Percentiles rank a stretch among this genome's conserved stretches.
Evolutionary conservation across 2,329 filamentous ascomycete species (phyloP).

Genomic region (Parascedosporium putredinis): DNA sequence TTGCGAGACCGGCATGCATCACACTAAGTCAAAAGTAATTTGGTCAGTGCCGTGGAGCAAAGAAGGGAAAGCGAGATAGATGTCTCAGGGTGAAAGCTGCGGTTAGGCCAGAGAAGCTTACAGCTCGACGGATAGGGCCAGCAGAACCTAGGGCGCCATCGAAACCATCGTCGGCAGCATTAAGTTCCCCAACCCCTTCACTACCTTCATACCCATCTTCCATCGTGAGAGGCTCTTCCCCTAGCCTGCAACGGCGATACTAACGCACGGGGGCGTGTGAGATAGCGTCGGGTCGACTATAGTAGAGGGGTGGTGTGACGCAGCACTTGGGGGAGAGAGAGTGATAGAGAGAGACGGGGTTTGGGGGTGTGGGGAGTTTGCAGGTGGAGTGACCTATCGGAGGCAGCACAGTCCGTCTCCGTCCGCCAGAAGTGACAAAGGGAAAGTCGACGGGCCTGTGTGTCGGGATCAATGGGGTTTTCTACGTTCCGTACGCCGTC

Average conservation of each 20-base stretch:
- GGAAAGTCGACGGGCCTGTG: neutral
- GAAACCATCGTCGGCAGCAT: neutral
- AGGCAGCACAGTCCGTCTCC: neutral
- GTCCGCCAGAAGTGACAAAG: neutral
- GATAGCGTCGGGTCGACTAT: no score
- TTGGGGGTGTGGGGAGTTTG: no score
- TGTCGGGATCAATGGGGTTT: neutral
- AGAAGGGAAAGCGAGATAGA: neutral
- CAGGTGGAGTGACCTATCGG: neutral
- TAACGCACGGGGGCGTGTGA: no score
- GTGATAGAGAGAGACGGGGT: no score
- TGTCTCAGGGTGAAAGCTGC: conserved; percentile 7
- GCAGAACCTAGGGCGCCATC: neutral
- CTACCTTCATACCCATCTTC: conserved; percentile 7
- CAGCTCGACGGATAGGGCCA: neutral
- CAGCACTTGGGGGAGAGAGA: no score
- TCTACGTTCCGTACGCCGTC: no score
- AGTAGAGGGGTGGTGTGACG: no score
- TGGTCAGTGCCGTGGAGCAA: no score
- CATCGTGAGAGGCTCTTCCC: no score
- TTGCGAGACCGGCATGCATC: conserved; percentile 23
- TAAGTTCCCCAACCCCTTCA: neutral
- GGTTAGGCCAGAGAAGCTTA: conserved; percentile 8
- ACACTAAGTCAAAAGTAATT: conserved; percentile 15
- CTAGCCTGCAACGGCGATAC: no score